Conservation (phyloP, 805 yeast species). For the Sugiyamaella valdiviana region DNA sequence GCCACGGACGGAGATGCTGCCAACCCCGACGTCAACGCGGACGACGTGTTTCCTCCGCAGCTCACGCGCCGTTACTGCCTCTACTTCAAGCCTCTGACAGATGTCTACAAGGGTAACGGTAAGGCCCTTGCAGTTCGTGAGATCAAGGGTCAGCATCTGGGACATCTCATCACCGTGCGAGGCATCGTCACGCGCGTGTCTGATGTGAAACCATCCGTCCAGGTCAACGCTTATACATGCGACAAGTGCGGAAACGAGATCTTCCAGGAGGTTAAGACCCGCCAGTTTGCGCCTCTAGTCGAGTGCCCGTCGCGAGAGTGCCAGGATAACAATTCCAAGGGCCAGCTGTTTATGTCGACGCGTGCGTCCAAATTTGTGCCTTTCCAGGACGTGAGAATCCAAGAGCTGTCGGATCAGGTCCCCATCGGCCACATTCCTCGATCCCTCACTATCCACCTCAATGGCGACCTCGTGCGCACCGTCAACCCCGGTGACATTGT, state of each 20-base stretch:
- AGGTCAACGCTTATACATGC: constrained; percentile 93
- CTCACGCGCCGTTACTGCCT: constrained; percentile 80
- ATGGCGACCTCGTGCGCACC: constrained; percentile 82
- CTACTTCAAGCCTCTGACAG: constrained; percentile 75
- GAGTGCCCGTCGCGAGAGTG: constrained; percentile 86
- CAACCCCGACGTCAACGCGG: constrained; percentile 24
- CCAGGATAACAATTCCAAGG: constrained; percentile 69
- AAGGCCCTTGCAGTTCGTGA: constrained; percentile 84
- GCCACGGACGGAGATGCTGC: constrained; percentile 28
- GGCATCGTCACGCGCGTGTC: constrained; percentile 95
- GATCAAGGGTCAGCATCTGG: constrained; percentile 75
- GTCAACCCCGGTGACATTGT: constrained; percentile 93
- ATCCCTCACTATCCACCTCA: constrained; percentile 74
- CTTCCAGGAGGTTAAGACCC: constrained; percentile 87
- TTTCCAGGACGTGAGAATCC: constrained; percentile 92
- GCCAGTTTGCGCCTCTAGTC: constrained; percentile 76
- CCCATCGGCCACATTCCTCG: constrained; percentile 98
- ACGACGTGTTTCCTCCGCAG: constrained; percentile 71
- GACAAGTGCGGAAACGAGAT: constrained; percentile 96
- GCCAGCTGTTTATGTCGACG: constrained; percentile 85
- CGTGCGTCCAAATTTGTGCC: constrained; percentile 93
- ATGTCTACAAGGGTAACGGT: constrained; percentile 25
- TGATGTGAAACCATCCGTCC: constrained; percentile 89
- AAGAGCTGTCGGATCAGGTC: constrained; percentile 91
- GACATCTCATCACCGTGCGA: constrained; percentile 80